Conservation (phyloP, 1,284 basidiomycete genomes). For the Ceratobasidium sp. region DNA sequence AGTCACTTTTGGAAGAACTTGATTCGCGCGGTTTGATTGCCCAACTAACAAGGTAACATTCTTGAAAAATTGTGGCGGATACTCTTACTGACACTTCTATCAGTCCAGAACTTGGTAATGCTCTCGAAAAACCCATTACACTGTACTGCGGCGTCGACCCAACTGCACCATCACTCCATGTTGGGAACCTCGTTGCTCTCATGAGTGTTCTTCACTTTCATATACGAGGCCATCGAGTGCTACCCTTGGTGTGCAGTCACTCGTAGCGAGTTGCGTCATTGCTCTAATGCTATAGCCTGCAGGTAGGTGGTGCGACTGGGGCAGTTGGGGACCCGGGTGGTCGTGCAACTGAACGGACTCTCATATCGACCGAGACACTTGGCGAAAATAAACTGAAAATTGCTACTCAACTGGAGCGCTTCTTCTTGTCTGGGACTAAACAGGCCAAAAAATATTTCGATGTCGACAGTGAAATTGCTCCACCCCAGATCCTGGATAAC, state of each 20-base stretch:
- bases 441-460: slow-evolving; percentile 66
- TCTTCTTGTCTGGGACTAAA: slow-evolving; percentile 76
- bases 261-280: slow-evolving; percentile 2
- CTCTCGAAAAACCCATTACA: slow-evolving; percentile 57
- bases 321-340: slow-evolving; percentile 98
- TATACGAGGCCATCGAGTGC: slow-evolving; percentile 80
- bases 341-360: slow-evolving; percentile 83
- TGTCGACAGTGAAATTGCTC: slow-evolving; percentile 48
- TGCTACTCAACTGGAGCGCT: slow-evolving; percentile 72
- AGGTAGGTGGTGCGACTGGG: slow-evolving; percentile 98
- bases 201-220: slow-evolving; percentile 91
- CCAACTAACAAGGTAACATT: slow-evolving; percentile 59
- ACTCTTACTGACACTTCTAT: neutral
- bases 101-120: slow-evolving; percentile 43
- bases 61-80: neutral
- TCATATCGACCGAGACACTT: slow-evolving; percentile 72
- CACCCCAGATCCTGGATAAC: slow-evolving; percentile 80
- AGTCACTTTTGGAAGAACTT: slow-evolving; percentile 55
- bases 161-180: slow-evolving; percentile 89
- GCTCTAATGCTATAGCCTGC: slow-evolving; percentile 29
- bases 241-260: slow-evolving; percentile 77
- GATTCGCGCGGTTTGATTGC: slow-evolving; percentile 60
- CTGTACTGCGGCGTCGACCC: slow-evolving; percentile 96
- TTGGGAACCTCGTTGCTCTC: slow-evolving; percentile 93
- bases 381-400: slow-evolving; percentile 79